Conservation (phyloP, 805 yeast genomes). For the Blastobotrys attinorum region DNA sequence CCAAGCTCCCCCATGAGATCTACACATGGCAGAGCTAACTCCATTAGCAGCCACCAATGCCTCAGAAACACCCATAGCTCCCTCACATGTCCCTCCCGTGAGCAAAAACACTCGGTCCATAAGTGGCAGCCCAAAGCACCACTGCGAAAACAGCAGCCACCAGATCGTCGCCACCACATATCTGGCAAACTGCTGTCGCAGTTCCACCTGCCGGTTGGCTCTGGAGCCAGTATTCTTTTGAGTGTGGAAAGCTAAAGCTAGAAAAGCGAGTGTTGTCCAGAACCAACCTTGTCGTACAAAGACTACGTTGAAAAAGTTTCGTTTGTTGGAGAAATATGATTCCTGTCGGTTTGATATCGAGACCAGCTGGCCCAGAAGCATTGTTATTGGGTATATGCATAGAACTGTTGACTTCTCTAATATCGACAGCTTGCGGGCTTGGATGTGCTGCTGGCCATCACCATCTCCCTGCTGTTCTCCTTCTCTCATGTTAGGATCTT, state of each 20-base stretch:
- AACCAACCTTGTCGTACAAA: constrained; percentile 92
- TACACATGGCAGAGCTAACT: constrained; percentile 36
- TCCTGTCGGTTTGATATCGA: constrained; percentile 12
- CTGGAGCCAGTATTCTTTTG: neutral
- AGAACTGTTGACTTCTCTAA: constrained; percentile 13
- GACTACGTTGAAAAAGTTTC: constrained; percentile 57
- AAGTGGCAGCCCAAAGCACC: constrained; percentile 75
- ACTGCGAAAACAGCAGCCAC: constrained; percentile 86
- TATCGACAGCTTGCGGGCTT: no score
- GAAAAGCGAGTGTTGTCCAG: constrained; percentile 60
- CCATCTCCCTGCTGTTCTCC: neutral
- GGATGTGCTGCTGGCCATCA: neutral
- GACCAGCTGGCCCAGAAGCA: constrained; percentile 22
- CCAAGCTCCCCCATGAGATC: constrained; percentile 61
- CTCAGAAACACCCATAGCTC: constrained; percentile 3
- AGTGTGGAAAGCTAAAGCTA: neutral
- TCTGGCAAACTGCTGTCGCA: constrained; percentile 24
- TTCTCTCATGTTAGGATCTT: neutral
- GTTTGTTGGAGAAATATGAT: constrained; percentile 38
- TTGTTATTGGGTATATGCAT: constrained; percentile 19
- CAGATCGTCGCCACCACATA: constrained; percentile 55
- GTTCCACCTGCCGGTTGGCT: neutral
- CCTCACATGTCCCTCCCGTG: constrained; percentile 77
- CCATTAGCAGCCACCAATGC: constrained; percentile 3
- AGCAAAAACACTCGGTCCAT: constrained; percentile 77